Evolutionary conservation across 164 flowering plant genomes (phyloP).

Genomic region (Vitis riparia): DNA sequence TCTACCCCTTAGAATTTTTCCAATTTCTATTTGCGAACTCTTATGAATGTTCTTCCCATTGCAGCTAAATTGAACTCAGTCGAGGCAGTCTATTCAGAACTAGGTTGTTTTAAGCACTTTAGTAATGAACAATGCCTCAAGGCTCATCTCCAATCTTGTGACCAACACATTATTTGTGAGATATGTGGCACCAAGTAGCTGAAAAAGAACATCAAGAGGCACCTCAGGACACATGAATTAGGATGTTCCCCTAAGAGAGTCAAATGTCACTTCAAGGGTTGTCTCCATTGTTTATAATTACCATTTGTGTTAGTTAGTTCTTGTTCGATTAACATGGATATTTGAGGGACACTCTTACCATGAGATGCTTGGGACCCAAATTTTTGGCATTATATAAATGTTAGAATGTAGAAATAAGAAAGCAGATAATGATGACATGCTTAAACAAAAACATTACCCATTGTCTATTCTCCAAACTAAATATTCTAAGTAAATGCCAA

Average conservation of each 20-base stretch:
- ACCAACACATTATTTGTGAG: constrained; percentile 62
- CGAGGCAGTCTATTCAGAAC: constrained; percentile 75
- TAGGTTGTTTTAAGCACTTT: constrained; percentile 70
- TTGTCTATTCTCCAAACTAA: too few species aligned
- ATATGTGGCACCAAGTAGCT: constrained; percentile 75
- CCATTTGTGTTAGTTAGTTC: too few species aligned
- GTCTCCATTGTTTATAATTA: constrained; percentile 18
- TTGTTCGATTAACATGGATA: too few species aligned
- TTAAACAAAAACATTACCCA: too few species aligned
- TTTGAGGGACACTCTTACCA: too few species aligned
- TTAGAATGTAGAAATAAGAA: too few species aligned
- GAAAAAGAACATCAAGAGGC: constrained; percentile 80
- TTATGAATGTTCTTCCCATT: constrained; percentile 2
- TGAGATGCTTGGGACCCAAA: too few species aligned
- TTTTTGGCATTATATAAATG: too few species aligned
- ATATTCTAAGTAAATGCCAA: too few species aligned
- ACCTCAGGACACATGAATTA: constrained; percentile 48
- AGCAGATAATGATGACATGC: too few species aligned
- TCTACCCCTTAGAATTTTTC: background rate
- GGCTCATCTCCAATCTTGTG: constrained; percentile 62
- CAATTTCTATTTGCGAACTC: background rate
- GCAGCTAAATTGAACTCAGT: constrained; percentile 70
- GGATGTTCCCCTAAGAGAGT: constrained; percentile 29
- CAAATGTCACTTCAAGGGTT: constrained; percentile 47
- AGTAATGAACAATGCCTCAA: constrained; percentile 64